phyloP scores from a whole-genome alignment of 2,329 filamentous ascomycete species.

The Phyllosticta ampelicida region DNA sequence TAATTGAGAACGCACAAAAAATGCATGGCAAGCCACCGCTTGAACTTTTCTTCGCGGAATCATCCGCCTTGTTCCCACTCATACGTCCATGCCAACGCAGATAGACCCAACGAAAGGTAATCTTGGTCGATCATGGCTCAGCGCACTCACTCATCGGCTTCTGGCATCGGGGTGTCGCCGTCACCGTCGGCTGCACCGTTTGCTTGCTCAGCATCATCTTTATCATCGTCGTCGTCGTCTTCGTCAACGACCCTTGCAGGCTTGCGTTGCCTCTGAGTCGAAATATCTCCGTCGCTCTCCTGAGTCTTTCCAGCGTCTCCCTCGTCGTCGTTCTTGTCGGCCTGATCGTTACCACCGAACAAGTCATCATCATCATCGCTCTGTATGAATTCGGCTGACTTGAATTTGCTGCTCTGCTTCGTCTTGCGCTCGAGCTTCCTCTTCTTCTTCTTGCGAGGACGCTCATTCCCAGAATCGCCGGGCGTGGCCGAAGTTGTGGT shows the following conservation, averaged over 20 bases:
- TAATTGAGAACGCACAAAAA: background rate
- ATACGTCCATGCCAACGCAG: background rate
- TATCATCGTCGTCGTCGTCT: constrained; percentile 12
- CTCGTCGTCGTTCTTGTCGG: constrained; percentile 11
- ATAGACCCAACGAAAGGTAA: background rate
- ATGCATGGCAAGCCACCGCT: background rate
- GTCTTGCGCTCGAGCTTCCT: constrained; percentile 47
- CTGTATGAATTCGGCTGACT: constrained; percentile 74
- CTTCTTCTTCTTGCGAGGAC: constrained; percentile 49
- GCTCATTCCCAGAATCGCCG: constrained; percentile 45
- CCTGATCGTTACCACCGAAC: background rate
- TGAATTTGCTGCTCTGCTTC: constrained; percentile 54
- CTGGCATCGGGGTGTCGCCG: constrained; percentile 6
- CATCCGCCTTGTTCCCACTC: background rate
- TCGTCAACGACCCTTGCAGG: constrained; percentile 11
- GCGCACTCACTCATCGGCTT: background rate
- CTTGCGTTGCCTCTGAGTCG: constrained; percentile 9
- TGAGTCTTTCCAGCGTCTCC: constrained; percentile 9
- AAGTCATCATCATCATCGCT: constrained; percentile 49
- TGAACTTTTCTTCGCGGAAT: background rate
- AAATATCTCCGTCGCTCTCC: background rate
- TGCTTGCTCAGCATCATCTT: background rate
- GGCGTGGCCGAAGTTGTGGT: constrained; percentile 27
- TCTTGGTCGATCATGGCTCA: background rate
- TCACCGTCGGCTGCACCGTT: constrained; percentile 5